phyloP scores from a whole-genome alignment of 257 asterid species.

The Salvia rosmarinus region DNA sequence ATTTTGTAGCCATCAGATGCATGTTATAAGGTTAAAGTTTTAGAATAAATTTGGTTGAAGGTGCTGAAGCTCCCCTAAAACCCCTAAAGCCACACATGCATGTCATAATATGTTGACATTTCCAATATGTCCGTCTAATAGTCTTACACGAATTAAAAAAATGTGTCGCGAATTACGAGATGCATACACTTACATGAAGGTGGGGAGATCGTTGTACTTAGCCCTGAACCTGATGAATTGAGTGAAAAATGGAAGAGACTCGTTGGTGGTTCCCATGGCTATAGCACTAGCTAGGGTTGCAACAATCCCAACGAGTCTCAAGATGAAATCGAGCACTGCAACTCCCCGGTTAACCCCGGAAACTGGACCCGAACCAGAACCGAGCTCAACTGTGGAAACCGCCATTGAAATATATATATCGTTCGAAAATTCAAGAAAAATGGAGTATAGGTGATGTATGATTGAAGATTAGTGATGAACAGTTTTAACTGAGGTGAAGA shows the following conservation, averaged over 20 bases:
- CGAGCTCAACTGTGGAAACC: slow-evolving; percentile 39
- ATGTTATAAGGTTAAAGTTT: too few species aligned
- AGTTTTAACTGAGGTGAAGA: neutral
- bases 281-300: slow-evolving; percentile 67
- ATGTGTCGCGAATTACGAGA: too few species aligned
- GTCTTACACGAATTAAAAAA: too few species aligned
- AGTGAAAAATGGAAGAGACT: slow-evolving; percentile 50
- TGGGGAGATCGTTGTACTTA: slow-evolving; percentile 59
- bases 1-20: too few species aligned
- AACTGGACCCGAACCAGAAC: slow-evolving; percentile 30
- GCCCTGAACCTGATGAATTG: slow-evolving; percentile 60
- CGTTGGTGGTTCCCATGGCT: slow-evolving; percentile 63
- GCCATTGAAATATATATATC: slow-evolving; percentile 1
- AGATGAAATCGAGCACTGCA: slow-evolving; percentile 51
- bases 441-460: neutral
- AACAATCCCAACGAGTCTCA: slow-evolving; percentile 50
- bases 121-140: too few species aligned
- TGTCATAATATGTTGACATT: neutral
- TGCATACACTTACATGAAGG: slow-evolving; percentile 57
- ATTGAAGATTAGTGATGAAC: neutral
- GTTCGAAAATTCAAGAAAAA: neutral
- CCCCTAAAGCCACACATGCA: neutral
- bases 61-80: too few species aligned
- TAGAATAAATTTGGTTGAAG: too few species aligned
- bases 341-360: slow-evolving; percentile 46